Percentiles rank a stretch among this genome's conserved stretches.
Evolutionary conservation across 306 rosid species (phyloP).

Genomic region (Medicago truncatula): DNA sequence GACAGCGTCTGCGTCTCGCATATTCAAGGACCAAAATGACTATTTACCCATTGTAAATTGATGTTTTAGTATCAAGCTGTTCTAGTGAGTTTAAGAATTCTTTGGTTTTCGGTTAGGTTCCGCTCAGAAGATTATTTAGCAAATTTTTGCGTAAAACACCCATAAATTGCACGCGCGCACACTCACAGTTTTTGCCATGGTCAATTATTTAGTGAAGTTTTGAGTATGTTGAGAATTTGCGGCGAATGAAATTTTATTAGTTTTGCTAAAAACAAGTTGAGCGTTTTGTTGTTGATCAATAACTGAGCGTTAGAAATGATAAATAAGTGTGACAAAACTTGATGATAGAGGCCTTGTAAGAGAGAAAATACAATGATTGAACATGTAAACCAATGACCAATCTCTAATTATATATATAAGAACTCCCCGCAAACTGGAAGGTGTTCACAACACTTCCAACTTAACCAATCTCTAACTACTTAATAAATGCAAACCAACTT

Average conservation of each 20-base stretch:
- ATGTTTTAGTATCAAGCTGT: background rate
- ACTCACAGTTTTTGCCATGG: background rate
- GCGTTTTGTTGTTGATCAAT: no score
- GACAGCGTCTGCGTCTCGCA: no score
- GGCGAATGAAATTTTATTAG: no score
- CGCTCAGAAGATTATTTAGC: background rate
- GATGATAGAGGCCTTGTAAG: no score
- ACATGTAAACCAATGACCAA: background rate
- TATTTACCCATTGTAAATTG: background rate
- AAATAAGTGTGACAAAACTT: no score
- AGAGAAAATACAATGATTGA: background rate
- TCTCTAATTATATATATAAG: no score
- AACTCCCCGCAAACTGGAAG: no score
- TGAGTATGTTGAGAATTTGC: background rate
- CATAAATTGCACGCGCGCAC: background rate
- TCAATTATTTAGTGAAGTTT: background rate
- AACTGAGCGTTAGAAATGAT: no score
- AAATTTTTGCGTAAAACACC: background rate
- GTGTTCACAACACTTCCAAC: no score
- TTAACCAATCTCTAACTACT: background rate
- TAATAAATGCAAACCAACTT: background rate
- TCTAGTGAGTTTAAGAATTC: background rate
- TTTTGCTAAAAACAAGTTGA: no score
- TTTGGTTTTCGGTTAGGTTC: constrained; percentile 24
- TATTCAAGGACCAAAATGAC: no score